Evolutionary conservation across 2,329 filamentous ascomycete species (phyloP), one percentile per base, ranked within the genome.

Genomic region (Cryphonectria carpinicola): DNA sequence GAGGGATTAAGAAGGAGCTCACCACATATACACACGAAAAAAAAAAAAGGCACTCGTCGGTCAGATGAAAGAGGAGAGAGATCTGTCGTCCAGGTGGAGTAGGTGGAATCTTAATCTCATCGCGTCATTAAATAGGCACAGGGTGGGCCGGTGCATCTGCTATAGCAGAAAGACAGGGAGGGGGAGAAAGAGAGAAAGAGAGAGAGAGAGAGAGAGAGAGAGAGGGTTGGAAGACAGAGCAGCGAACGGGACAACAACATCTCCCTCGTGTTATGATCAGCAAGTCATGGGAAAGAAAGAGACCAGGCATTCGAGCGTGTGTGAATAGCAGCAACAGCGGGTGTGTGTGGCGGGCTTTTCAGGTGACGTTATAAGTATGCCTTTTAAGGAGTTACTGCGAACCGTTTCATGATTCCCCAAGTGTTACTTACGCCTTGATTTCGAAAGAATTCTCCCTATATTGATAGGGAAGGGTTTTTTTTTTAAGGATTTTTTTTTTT

Each of bases 1-100:
- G 84, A 77, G 80, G 43, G 72, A 73, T 25, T 72, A 61, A 61
- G 39, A 43, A 10, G 61, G 8, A 3, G 46, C 46, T 8, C 22
- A 49, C 22, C 32, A 32, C 32, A 32, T 3, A 4, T 3, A 32
- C 32, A 4, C n/a, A 32, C 2, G 2, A 28, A 28, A 28, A 32
- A 39, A 39, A 13, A 19, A 10, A 19, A n/a, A 22, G 46, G 22
- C 22, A n/a, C 19, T 49, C 5, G 46, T 49, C 22, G 22, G 10
- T 22, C 46, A 49, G 46, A 49, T n/a, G 46, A 11, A n/a, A 49
- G 19, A 49, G 22, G 2, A n/a, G 46, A 49, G 43, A 49, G 8
- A 39, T 39, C 22, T 22, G 19, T 22, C 19, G 14, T 14, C 32
- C 25, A 35, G 54, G 8, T 58, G 60, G 35, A 22, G 41, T 8